Conservation (phyloP, 2,329 filamentous ascomycete genomes). For the Fusarium tjaetaba region DNA sequence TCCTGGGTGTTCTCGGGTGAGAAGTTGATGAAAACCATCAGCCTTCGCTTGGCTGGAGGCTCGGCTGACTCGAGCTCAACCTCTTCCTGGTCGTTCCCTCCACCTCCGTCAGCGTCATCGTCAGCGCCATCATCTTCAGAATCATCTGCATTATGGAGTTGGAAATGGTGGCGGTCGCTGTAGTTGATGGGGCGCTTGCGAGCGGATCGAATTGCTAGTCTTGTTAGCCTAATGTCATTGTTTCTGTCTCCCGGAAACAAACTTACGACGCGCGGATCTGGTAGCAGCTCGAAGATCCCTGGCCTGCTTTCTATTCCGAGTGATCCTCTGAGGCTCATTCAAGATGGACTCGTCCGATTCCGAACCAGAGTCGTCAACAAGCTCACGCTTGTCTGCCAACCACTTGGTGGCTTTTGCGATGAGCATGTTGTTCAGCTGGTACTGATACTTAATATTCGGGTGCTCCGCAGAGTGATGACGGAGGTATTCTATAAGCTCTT, state of each 20-base stretch:
- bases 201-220: not conserved
- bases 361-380: rapidly evolving
- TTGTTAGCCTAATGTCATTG: not conserved
- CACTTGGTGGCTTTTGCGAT: not conserved
- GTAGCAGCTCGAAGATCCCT: not conserved
- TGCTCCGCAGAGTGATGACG: not conserved
- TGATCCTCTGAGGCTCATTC: not conserved
- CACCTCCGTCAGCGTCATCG: not conserved
- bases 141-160: not conserved
- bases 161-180: not conserved
- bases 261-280: not conserved
- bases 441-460: rapidly evolving
- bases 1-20: not conserved
- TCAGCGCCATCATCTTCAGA: not conserved
- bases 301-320: not conserved
- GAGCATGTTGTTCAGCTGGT: not conserved
- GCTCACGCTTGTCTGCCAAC: not conserved
- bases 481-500: not conserved
- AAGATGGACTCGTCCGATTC: not conserved
- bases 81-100: not conserved
- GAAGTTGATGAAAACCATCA: not conserved
- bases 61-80: not conserved
- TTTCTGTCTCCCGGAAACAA: not conserved
- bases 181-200: not conserved
- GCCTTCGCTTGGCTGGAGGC: not conserved